A percentile compares a stretch with the other conserved stretches of the same genome.
Evolutionary conservation across 192 early-diverging fungal genomes (phyloP).

Genomic region (Backusella parvicylindrica): DNA sequence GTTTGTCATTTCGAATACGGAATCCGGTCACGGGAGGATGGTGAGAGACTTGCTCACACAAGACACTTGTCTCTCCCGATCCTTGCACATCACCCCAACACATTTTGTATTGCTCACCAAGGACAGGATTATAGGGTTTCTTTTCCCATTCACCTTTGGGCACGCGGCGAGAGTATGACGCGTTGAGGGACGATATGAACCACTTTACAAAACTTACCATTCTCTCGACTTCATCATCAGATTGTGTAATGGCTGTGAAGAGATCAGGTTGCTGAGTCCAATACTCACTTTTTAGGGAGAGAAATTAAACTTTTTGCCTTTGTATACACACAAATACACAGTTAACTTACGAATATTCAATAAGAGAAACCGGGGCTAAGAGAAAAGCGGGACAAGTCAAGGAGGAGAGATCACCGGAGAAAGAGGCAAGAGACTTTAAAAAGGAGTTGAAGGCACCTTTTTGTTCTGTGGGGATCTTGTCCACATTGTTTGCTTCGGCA

Average conservation of each 20-base stretch:
- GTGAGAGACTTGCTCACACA: constrained; percentile 48
- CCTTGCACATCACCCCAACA: constrained; percentile 50
- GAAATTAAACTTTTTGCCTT: constrained; percentile 21
- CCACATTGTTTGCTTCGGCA: constrained; percentile 24
- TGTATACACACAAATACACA: constrained; percentile 18
- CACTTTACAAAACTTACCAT: constrained; percentile 66
- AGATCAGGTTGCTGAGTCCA: constrained; percentile 59
- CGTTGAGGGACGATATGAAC: constrained; percentile 79
- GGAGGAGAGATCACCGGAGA: constrained; percentile 75
- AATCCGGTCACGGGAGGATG: constrained; percentile 45
- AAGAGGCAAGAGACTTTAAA: constrained; percentile 62
- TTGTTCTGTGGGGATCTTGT: constrained; percentile 47
- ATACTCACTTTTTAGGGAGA: constrained; percentile 40
- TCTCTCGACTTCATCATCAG: constrained; percentile 54
- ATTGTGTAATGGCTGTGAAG: constrained; percentile 64
- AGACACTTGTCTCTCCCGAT: constrained; percentile 42
- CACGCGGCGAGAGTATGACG: constrained; percentile 66
- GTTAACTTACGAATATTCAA: constrained; percentile 61
- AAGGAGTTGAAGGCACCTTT: constrained; percentile 61
- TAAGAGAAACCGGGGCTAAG: constrained; percentile 66
- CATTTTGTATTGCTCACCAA: constrained; percentile 49
- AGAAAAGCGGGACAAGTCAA: constrained; percentile 76
- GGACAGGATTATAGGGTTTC: constrained; percentile 47
- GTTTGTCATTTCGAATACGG: constrained; percentile 49
- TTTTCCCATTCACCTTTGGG: constrained; percentile 74